Conservation (phyloP, 2,329 filamentous ascomycete species). For the Fusarium xyrophilum region DNA sequence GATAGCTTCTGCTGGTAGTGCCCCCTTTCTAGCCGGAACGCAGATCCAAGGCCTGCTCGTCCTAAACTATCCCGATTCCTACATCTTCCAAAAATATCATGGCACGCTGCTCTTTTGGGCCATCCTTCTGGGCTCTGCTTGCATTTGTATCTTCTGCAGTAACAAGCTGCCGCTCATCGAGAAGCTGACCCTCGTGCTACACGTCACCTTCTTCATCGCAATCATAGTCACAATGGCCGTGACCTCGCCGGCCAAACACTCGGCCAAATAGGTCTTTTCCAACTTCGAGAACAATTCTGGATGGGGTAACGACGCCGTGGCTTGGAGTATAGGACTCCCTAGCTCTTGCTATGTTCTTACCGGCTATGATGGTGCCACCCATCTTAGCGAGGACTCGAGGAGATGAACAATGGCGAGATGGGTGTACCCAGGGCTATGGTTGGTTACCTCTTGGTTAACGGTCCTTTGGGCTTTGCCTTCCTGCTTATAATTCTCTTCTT, state of each 20-base stretch:
- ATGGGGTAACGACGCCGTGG: slow-evolving; percentile 18
- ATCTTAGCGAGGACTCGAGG: slow-evolving; percentile 33
- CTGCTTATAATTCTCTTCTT: slow-evolving; percentile 22
- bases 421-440: slow-evolving; percentile 29
- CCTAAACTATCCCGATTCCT: slow-evolving; percentile 20
- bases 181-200: slow-evolving; percentile 1
- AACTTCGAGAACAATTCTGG: slow-evolving; percentile 31
- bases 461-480: slow-evolving; percentile 20
- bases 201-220: slow-evolving; percentile 16
- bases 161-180: slow-evolving; percentile 20
- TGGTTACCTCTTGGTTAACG: slow-evolving; percentile 15
- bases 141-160: slow-evolving; percentile 22
- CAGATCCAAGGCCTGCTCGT: slow-evolving; percentile 29
- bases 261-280: slow-evolving; percentile 20
- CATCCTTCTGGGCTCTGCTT: not conserved
- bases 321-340: slow-evolving; percentile 31
- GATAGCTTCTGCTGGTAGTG: slow-evolving; percentile 21
- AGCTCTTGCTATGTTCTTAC: slow-evolving; percentile 31
- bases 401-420: slow-evolving; percentile 24
- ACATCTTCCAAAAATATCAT: slow-evolving; percentile 27
- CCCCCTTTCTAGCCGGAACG: slow-evolving; percentile 29
- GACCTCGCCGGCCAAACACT: slow-evolving; percentile 15
- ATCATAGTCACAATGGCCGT: slow-evolving; percentile 19
- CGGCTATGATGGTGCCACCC: slow-evolving; percentile 30
- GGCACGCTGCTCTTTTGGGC: slow-evolving; percentile 31